Percentiles rank a stretch among this genome's conserved stretches.
Evolutionary conservation across 495 filamentous ascomycete species (phyloP).

Genomic region (Entonaema liquescens): DNA sequence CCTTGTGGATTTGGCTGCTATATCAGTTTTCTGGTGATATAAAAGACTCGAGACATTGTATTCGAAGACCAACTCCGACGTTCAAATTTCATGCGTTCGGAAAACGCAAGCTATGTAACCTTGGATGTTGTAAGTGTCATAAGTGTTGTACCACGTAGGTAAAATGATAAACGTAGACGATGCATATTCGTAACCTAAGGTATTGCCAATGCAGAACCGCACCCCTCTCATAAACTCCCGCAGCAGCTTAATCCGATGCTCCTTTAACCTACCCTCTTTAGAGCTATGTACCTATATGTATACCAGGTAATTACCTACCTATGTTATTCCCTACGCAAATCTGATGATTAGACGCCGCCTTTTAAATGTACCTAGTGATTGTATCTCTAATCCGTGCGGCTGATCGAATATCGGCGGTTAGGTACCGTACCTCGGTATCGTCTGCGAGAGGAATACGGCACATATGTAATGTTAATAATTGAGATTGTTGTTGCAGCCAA

Average conservation of each 20-base stretch:
- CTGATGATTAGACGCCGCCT: neutral
- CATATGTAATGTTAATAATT: slow-evolving; percentile 19
- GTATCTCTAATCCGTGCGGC: slow-evolving; percentile 28
- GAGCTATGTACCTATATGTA: slow-evolving; percentile 6
- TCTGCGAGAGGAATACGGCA: neutral
- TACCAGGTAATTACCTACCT: neutral
- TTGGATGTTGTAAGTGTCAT: neutral
- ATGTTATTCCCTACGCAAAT: neutral
- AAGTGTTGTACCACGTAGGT: neutral
- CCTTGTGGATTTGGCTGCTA: neutral
- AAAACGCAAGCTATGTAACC: neutral
- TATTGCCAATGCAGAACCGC: neutral
- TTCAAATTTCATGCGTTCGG: neutral
- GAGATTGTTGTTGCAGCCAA: slow-evolving; percentile 27
- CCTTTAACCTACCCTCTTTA: slow-evolving; percentile 30
- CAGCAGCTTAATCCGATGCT: neutral
- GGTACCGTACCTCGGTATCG: neutral
- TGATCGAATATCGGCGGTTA: slow-evolving; percentile 24
- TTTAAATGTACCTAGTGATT: slow-evolving; percentile 1
- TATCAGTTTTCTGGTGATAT: neutral
- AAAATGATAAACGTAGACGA: neutral
- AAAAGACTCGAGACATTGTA: neutral
- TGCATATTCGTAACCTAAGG: neutral
- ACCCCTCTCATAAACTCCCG: neutral
- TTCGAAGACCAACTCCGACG: neutral